Conservation (phyloP, 2,329 filamentous ascomycete genomes). For the Cercospora sp. region DNA sequence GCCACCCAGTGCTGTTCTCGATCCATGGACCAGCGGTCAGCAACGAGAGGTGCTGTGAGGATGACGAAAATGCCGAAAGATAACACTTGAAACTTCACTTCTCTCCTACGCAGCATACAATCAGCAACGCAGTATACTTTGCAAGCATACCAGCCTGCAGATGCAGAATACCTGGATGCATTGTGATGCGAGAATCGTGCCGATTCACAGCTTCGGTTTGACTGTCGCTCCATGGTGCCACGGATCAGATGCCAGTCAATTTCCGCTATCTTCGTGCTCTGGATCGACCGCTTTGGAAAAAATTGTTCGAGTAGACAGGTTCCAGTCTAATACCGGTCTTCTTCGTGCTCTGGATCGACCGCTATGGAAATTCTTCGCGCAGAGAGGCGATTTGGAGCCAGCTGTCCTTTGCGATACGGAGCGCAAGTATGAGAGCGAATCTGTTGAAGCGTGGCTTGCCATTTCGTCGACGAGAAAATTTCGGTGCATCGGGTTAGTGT, state of each 20-base stretch:
- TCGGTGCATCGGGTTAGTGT: neutral
- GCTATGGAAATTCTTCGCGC: neutral
- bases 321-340: neutral
- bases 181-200: neutral
- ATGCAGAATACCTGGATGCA: neutral
- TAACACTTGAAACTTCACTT: constrained; percentile 1
- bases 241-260: neutral
- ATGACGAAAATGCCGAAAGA: neutral
- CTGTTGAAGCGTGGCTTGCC: neutral
- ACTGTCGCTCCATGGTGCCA: neutral
- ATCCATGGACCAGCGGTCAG: neutral
- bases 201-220: neutral
- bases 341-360: neutral
- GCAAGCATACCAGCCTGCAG: neutral
- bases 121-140: neutral
- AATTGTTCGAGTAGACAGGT: neutral
- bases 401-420: neutral
- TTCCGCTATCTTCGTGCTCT: neutral
- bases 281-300: neutral
- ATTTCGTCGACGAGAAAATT: neutral
- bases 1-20: neutral
- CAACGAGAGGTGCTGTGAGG: neutral
- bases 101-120: neutral
- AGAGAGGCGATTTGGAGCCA: neutral
- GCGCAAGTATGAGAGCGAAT: neutral